Evolutionary conservation across 140 eudicot species (phyloP).

Genomic region (Oenanthe javanica): DNA sequence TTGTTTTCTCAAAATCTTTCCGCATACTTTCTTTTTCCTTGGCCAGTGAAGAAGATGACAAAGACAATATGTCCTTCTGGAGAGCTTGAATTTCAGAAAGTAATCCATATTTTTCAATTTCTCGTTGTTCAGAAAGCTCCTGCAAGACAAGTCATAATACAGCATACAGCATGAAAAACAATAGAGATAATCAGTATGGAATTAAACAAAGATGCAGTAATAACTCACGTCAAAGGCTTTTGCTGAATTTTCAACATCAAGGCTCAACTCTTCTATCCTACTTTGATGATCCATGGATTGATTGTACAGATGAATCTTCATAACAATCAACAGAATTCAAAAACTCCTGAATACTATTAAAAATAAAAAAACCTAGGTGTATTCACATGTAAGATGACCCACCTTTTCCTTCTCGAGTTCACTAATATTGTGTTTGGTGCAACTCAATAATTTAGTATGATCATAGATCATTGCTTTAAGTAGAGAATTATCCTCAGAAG

Average conservation of each 20-base stretch:
- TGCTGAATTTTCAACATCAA: slow-evolving; percentile 42
- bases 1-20: slow-evolving; percentile 94
- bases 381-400: slow-evolving; percentile 15
- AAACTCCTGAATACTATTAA: slow-evolving; percentile 12
- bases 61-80: slow-evolving; percentile 43
- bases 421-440: slow-evolving; percentile 38
- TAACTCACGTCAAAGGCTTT: slow-evolving; percentile 39
- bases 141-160: slow-evolving; percentile 26
- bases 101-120: slow-evolving; percentile 44
- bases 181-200: not conserved
- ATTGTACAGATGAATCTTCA: slow-evolving; percentile 55
- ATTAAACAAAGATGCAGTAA: not conserved
- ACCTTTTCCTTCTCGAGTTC: slow-evolving; percentile 83
- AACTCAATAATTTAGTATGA: slow-evolving; percentile 34
- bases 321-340: slow-evolving; percentile 4
- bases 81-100: slow-evolving; percentile 50
- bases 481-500: slow-evolving; percentile 31
- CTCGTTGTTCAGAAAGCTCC: slow-evolving; percentile 64
- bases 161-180: slow-evolving; percentile 1
- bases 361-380: slow-evolving; percentile 2
- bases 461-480: slow-evolving; percentile 36
- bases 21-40: slow-evolving; percentile 82
- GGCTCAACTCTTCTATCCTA: slow-evolving; percentile 35
- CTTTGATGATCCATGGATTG: slow-evolving; percentile 46
- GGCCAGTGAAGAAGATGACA: slow-evolving; percentile 65